Percentiles rank a stretch among this genome's conserved stretches.
Conservation (phyloP, 108 stramenopile genomes). For the Cyclotella sp. region DNA sequence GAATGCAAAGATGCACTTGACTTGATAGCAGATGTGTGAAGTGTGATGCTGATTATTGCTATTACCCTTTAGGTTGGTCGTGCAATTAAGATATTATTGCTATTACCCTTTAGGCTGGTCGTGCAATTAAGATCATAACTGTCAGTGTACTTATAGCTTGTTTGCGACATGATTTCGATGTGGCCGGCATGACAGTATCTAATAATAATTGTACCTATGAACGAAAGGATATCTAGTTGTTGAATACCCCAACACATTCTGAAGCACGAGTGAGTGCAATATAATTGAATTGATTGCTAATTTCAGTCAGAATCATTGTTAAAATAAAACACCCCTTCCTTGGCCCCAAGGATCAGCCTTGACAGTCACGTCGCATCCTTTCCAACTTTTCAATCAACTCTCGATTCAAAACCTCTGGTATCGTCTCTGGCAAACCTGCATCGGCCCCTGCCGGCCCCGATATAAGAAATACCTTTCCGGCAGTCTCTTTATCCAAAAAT, state of each 20-base stretch:
- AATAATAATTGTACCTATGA: no score
- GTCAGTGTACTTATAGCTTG: not conserved
- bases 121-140: not conserved
- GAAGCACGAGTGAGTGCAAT: no score
- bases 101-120: not conserved
- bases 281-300: no score
- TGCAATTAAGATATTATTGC: not conserved
- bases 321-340: not conserved
- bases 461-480: constrained; percentile 46
- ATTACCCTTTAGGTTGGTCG: not conserved
- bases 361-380: constrained; percentile 20
- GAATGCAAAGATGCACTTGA: constrained; percentile 38
- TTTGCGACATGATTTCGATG: no score
- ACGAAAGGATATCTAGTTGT: no score
- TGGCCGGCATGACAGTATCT: no score
- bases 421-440: constrained; percentile 52
- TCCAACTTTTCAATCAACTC: constrained; percentile 54
- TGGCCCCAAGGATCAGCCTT: not conserved
- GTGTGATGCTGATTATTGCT: not conserved
- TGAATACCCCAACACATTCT: no score
- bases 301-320: not conserved
- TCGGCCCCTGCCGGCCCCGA: constrained; percentile 55
- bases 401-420: constrained; percentile 46
- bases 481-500: constrained; percentile 52
- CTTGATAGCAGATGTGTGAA: constrained; percentile 7